These are phyloP conservation scores for Chenopodium suecicum DNA, from an alignment of 148 eudicot genomes.

Conservation along the genomic window DNA sequence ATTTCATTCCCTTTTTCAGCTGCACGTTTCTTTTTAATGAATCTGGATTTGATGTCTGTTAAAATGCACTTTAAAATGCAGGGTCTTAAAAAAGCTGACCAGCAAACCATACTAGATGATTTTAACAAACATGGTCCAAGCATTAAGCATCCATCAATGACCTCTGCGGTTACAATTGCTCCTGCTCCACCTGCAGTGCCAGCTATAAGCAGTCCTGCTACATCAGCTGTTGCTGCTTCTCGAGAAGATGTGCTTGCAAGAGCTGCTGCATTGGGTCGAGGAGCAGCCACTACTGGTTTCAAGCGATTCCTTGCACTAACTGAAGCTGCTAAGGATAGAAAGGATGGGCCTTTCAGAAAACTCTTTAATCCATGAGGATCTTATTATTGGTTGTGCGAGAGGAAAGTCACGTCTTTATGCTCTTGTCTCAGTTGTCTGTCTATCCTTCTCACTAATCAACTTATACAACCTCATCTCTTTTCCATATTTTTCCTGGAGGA, in stretches of 20 bases:
- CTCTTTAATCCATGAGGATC: slow-evolving; percentile 67
- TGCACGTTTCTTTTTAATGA: background rate
- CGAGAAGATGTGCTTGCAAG: slow-evolving; percentile 90
- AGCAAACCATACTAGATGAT: slow-evolving; percentile 88
- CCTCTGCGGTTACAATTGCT: slow-evolving; percentile 30
- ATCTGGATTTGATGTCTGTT: background rate
- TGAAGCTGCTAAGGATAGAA: slow-evolving; percentile 91
- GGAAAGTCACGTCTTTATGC: background rate
- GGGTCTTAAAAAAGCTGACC: slow-evolving; percentile 90
- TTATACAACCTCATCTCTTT: background rate
- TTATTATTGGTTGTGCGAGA: background rate
- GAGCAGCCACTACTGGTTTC: slow-evolving; percentile 91
- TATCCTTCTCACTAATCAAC: background rate
- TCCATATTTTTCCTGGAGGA: background rate
- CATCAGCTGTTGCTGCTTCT: slow-evolving; percentile 49
- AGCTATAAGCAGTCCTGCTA: slow-evolving; percentile 28
- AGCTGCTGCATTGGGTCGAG: slow-evolving; percentile 96
- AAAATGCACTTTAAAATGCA: slow-evolving; percentile 26
- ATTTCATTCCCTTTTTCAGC: background rate
- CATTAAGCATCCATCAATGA: slow-evolving; percentile 51
- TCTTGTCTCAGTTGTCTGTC: too few species aligned
- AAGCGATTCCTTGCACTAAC: slow-evolving; percentile 90
- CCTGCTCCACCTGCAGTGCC: slow-evolving; percentile 39
- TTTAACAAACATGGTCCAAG: slow-evolving; percentile 83
- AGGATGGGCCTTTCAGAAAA: slow-evolving; percentile 89